Base-by-base conservation (phyloP, 257 asterid species). In the Solanum dulcamara region DNA sequence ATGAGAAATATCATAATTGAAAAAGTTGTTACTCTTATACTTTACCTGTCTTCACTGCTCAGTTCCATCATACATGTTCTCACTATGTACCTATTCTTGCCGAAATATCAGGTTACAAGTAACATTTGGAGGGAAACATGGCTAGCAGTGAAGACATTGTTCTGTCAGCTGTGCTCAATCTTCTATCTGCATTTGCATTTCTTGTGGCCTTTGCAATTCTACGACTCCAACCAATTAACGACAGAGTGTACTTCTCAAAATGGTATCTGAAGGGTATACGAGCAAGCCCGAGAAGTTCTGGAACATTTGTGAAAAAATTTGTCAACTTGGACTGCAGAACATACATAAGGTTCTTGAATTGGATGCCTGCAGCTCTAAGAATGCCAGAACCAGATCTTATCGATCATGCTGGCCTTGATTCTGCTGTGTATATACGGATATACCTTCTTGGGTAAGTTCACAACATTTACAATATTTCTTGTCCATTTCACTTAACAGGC, bases 321-420 rank as follows among this genome's bases (percentile, higher is more conserved):
- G 91, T 93, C 75, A 92, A 94, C 71, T 70, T 91, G 84, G 94
- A 94, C 81, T 77, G 84, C 81, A 88, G 85, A 68, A 85, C 90
- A 20, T 92, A 93, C 87, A 68, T 95, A 80, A 92, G 83, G 85
- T 96, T 94, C 88, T 94, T 94, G 95, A 92, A 86, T 79, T 96
- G 99, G 99, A 96, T 94, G 97, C 94, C 94, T 72, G 98, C 94
- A 6, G 98, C 99, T 44, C 88, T 93, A 83, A 88, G 91, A 83
- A 94, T 96, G 99, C 96, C 99, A 3, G 96, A 96, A 55, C 92
- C 91, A 6, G 99, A 94, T 89, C 97, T 96, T 62, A 89, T 91
- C 28, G 96, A 94, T 32, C 97, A 94, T n/a, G 99, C 97, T 20
- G 99, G 99, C 57, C 97, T 96, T 14, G 99, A 96, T 85, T 94